phyloP scores from a whole-genome alignment of 1,284 basidiomycete species.

The Ceratobasidium papillatum region DNA sequence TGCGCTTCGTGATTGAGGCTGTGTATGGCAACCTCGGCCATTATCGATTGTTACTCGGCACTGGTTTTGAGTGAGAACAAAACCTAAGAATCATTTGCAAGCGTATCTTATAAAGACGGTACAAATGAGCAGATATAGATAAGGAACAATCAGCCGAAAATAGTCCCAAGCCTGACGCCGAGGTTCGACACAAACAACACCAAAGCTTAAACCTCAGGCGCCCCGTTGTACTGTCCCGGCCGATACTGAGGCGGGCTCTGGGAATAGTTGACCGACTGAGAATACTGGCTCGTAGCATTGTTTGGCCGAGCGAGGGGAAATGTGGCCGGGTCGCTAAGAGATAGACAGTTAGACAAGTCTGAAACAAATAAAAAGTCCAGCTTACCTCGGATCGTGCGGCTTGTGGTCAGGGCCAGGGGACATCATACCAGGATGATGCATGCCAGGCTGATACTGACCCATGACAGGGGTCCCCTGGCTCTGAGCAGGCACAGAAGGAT shows the following conservation, averaged over 20 bases:
- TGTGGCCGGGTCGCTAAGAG: slow-evolving; percentile 1
- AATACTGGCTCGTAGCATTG: slow-evolving; percentile 8
- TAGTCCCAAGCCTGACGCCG: not conserved
- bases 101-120: not conserved
- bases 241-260: slow-evolving; percentile 10
- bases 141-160: not conserved
- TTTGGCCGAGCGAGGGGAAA: not conserved
- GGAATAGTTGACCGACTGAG: slow-evolving; percentile 11
- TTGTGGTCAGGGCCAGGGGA: slow-evolving; percentile 2
- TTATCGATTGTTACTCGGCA: not conserved
- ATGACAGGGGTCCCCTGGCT: slow-evolving; percentile 16
- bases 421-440: slow-evolving; percentile 5
- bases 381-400: slow-evolving; percentile 34
- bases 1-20: not conserved
- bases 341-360: not conserved
- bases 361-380: not conserved
- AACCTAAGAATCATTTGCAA: not conserved
- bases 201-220: slow-evolving; percentile 14
- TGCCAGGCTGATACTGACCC: slow-evolving; percentile 16
- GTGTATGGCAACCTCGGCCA: not conserved
- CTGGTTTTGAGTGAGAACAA: not conserved
- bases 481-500: not conserved
- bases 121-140: not conserved
- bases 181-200: not conserved
- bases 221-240: slow-evolving; percentile 27